Evolutionary conservation across 257 asterid genomes (phyloP).

Genomic region (Solanum bulbocastanum): DNA sequence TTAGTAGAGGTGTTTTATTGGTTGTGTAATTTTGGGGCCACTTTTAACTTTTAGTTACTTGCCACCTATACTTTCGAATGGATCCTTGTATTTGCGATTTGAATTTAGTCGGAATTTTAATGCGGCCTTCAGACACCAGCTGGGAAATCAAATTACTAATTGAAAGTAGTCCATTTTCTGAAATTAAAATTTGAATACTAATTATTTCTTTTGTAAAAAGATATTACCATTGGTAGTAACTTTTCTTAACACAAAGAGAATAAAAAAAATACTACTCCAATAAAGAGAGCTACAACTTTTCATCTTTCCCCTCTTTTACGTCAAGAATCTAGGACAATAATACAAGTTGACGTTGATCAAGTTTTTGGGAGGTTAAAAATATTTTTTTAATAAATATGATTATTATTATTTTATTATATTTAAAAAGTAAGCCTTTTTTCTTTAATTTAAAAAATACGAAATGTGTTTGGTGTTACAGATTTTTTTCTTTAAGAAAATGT

Average conservation of each 20-base stretch:
- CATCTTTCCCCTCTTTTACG: background rate
- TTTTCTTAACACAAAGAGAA: background rate
- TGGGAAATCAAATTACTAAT: background rate
- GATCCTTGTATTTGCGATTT: no score
- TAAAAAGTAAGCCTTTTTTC: background rate
- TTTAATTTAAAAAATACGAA: background rate
- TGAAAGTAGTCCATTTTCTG: background rate
- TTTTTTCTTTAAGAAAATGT: background rate
- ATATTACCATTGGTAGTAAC: background rate
- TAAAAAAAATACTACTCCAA: background rate
- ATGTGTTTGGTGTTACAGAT: background rate
- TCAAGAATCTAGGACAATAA: background rate
- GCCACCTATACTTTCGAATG: no score
- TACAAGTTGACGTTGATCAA: no score
- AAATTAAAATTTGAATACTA: background rate
- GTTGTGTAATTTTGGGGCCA: background rate
- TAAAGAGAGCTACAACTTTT: background rate
- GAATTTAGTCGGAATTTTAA: fast-evolving
- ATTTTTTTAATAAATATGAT: no score
- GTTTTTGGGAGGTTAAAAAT: background rate
- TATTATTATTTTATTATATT: no score
- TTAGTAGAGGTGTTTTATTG: background rate
- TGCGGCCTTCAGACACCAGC: fast-evolving
- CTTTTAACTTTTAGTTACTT: background rate
- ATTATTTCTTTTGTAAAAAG: background rate